These are phyloP conservation scores for Saprolegnia parasitica DNA, from an alignment of 352 stramenopile genomes.

Conservation along the genomic window DNA sequence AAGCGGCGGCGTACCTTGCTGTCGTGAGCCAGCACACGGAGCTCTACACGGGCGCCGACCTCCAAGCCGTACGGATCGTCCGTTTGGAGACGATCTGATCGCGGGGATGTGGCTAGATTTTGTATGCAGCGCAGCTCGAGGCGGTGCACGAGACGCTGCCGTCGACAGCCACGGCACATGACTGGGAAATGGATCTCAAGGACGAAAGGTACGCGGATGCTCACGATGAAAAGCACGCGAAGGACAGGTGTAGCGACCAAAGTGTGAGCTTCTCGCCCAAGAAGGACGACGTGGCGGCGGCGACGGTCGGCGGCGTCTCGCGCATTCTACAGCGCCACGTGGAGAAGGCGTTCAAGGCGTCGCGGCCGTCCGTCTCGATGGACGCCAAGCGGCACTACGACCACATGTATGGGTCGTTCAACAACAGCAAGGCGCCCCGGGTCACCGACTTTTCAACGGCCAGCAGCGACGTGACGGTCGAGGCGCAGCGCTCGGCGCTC, in stretches of 20 bases:
- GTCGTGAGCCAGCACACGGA: constrained; percentile 55
- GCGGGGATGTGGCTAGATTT: constrained; percentile 49
- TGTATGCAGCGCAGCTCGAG: constrained; percentile 93
- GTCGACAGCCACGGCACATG: constrained; percentile 29
- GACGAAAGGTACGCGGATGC: constrained; percentile 11
- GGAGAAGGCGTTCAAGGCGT: constrained; percentile 21
- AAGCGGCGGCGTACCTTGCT: constrained; percentile 66
- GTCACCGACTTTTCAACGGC: constrained; percentile 27
- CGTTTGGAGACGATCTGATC: too few species aligned
- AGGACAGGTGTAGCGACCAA: neutral
- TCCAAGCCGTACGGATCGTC: constrained; percentile 89
- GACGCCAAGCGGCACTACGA: constrained; percentile 28
- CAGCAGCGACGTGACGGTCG: constrained; percentile 9
- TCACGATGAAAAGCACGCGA: neutral
- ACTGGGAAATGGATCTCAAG: constrained; percentile 30
- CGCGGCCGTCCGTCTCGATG: constrained; percentile 22
- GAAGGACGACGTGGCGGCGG: neutral
- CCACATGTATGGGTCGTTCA: constrained; percentile 29
- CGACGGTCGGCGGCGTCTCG: neutral
- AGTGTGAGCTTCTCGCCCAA: constrained; percentile 27
- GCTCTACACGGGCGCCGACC: constrained; percentile 89
- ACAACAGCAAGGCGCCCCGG: constrained; percentile 20
- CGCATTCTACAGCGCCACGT: constrained; percentile 7
- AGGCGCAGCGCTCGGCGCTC: constrained; percentile 22
- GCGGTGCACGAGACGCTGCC: constrained; percentile 89